phyloP scores from a whole-genome alignment of 2,329 filamentous ascomycete species.

The Xylaria sp. region DNA sequence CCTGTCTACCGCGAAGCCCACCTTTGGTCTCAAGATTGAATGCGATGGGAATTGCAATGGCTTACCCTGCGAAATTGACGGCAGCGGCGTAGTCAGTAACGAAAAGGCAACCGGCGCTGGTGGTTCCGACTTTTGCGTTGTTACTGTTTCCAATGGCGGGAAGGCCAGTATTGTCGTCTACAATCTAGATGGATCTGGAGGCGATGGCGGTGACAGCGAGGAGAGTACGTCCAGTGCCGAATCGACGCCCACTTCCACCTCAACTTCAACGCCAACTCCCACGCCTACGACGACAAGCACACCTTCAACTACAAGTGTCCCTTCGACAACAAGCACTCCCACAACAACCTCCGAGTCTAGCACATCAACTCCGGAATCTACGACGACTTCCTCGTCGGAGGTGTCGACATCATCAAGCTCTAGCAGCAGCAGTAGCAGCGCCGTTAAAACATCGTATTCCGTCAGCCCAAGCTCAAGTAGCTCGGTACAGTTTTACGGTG shows the following conservation, averaged over 20 bases:
- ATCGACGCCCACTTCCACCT: constrained; percentile 42
- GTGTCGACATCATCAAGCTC: constrained; percentile 19
- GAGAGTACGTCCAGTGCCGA: constrained; percentile 40
- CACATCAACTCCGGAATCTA: constrained; percentile 27
- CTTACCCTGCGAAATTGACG: constrained; percentile 73
- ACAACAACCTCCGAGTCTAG: constrained; percentile 31
- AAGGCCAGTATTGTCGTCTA: constrained; percentile 75
- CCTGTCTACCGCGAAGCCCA: constrained; percentile 67
- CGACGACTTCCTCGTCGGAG: constrained; percentile 19
- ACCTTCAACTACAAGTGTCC: constrained; percentile 12
- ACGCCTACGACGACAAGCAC: constrained; percentile 43
- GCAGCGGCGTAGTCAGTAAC: constrained; percentile 69
- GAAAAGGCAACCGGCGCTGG: constrained; percentile 70
- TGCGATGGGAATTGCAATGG: constrained; percentile 77
- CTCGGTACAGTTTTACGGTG: constrained; percentile 52
- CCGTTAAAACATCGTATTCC: constrained; percentile 28
- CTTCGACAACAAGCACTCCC: constrained; percentile 39
- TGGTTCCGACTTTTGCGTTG: constrained; percentile 77
- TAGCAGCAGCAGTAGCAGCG: constrained; percentile 4
- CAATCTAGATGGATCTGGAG: constrained; percentile 57
- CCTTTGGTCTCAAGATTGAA: constrained; percentile 75
- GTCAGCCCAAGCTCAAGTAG: constrained; percentile 35
- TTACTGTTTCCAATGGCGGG: constrained; percentile 74
- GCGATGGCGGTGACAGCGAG: constrained; percentile 40
- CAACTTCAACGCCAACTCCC: constrained; percentile 42